These are phyloP conservation scores for Quercus phellos DNA, from an alignment of 331 rosid species.

Conservation along the genomic window DNA sequence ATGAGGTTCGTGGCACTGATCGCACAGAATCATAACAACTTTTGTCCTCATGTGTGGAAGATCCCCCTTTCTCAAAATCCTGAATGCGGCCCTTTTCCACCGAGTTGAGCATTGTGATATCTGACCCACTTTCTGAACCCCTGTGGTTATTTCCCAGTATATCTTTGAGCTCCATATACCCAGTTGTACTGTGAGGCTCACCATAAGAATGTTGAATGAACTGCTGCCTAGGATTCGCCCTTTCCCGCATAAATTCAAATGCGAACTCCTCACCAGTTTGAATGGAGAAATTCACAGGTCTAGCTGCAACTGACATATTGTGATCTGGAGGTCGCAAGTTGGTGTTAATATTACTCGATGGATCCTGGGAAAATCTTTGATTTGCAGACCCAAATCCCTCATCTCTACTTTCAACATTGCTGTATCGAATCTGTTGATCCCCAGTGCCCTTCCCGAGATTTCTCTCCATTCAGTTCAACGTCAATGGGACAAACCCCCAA, in stretches of 20 bases:
- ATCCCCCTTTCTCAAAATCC: slow-evolving; percentile 31
- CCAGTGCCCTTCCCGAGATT: slow-evolving; percentile 24
- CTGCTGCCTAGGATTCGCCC: slow-evolving; percentile 40
- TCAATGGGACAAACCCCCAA: slow-evolving; percentile 17
- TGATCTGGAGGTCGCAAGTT: slow-evolving; percentile 46
- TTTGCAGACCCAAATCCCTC: slow-evolving; percentile 38
- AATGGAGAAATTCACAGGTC: slow-evolving; percentile 48
- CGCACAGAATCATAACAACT: slow-evolving; percentile 26
- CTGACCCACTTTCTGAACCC: slow-evolving; percentile 45
- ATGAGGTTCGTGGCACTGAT: slow-evolving; percentile 32
- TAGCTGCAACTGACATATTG: slow-evolving; percentile 31
- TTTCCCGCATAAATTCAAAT: slow-evolving; percentile 55
- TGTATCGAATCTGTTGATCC: slow-evolving; percentile 34
- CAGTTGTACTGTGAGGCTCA: slow-evolving; percentile 32
- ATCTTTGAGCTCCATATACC: slow-evolving; percentile 33
- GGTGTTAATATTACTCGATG: slow-evolving; percentile 30
- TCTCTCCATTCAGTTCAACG: slow-evolving; percentile 30
- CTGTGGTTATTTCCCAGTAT: slow-evolving; percentile 27
- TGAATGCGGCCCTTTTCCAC: slow-evolving; percentile 28
- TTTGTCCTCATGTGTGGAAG: slow-evolving; percentile 30
- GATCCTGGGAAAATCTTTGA: slow-evolving; percentile 39
- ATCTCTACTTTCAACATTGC: slow-evolving; percentile 33
- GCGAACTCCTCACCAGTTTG: slow-evolving; percentile 61
- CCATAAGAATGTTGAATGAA: slow-evolving; percentile 30
- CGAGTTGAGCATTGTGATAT: slow-evolving; percentile 22